Conservation (phyloP, 1,139 yeast species). For the Magnusiomyces tetraspermus region DNA sequence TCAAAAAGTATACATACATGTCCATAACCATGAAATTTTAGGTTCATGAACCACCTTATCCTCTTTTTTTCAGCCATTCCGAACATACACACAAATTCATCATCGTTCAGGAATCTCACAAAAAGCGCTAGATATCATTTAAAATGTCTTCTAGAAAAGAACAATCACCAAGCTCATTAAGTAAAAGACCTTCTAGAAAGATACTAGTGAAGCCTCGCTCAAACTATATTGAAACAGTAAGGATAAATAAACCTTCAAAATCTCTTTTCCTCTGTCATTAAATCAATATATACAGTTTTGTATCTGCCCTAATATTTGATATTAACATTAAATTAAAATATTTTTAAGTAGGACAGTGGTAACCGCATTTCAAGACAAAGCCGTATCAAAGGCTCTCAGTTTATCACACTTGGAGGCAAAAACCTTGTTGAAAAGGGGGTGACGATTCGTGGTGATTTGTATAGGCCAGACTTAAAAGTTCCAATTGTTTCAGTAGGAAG, state of each 20-base stretch:
- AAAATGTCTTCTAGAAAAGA: neutral
- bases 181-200: neutral
- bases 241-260: constrained; percentile 10
- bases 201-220: constrained; percentile 3
- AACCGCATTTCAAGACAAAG: constrained; percentile 49
- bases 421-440: constrained; percentile 34
- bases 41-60: no score
- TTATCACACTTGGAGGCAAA: constrained; percentile 41
- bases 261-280: neutral
- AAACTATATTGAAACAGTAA: constrained; percentile 25
- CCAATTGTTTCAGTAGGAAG: constrained; percentile 46
- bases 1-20: no score
- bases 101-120: no score
- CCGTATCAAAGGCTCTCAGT: constrained; percentile 36
- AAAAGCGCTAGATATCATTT: neutral
- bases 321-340: neutral
- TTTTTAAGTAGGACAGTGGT: constrained; percentile 38
- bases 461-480: constrained; percentile 25
- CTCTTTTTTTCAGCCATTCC: no score
- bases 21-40: no score
- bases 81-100: no score
- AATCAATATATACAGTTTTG: neutral
- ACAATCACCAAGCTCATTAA: neutral
- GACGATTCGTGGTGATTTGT: constrained; percentile 37
- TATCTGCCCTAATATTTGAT: neutral